These are phyloP conservation scores for Hamamelis virginiana DNA, from an alignment of 164 flowering plant species.

Conservation along the genomic window DNA sequence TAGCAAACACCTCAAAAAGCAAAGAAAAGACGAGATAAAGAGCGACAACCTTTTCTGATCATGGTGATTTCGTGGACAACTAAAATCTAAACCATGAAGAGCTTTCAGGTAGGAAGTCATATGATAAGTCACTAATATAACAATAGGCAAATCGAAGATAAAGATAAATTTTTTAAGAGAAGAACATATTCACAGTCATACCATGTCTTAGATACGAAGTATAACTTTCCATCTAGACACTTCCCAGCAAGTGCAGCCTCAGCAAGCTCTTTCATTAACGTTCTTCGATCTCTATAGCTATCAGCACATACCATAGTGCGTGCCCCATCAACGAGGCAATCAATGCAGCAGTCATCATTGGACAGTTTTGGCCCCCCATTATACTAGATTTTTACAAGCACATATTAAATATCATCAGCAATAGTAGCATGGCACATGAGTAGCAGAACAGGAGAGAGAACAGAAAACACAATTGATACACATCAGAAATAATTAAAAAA, in stretches of 20 bases:
- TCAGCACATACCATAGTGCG: conserved; percentile 51
- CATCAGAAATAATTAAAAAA: background rate
- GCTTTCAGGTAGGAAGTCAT: background rate
- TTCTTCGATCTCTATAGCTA: conserved; percentile 69
- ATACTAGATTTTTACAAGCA: conserved; percentile 38
- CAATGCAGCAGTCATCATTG: conserved; percentile 57
- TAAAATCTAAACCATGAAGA: background rate
- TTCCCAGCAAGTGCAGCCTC: conserved; percentile 72
- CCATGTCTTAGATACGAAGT: conserved; percentile 80
- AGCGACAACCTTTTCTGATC: background rate
- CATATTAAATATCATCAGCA: conserved; percentile 6
- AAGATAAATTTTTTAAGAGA: background rate
- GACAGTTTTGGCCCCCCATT: conserved; percentile 70
- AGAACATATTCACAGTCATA: conserved; percentile 26
- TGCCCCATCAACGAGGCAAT: conserved; percentile 70
- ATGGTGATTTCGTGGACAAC: background rate
- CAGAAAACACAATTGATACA: background rate
- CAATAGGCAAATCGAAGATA: background rate
- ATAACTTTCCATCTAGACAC: conserved; percentile 49
- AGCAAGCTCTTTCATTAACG: conserved; percentile 72
- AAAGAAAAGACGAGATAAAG: background rate
- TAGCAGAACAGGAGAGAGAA: conserved; percentile 6
- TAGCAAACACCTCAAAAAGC: background rate
- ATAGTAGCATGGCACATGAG: background rate
- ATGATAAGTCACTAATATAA: background rate